Base-by-base conservation (phyloP, 169 alveolate species). In the Miamiensis avidus region DNA sequence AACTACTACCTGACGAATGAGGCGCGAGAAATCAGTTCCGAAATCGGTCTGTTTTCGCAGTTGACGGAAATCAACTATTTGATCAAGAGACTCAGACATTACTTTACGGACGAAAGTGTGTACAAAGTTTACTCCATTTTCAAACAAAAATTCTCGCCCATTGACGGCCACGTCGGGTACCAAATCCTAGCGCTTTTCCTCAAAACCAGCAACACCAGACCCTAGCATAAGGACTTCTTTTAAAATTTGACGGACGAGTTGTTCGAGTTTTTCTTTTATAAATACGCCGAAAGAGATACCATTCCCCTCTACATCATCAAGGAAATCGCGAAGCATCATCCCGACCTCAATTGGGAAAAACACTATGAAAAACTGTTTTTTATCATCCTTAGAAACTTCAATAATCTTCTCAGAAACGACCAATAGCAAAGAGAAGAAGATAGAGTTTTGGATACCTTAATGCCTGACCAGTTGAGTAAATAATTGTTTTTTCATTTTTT, bases 341-440 rank as follows among this genome's bases (percentile, higher is more conserved):
- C 31, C 64, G 31, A 28, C 64, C 75, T 79, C 1, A 79, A 79
- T 64, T 79, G 84, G 84, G 76, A 79, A 65, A 79, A 79, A 34
- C 65, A 79, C 65, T 79, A 79, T 65, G 76, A 79, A 11, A 74
- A 49, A 49, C 29, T 79, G 28, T 79, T 79, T 79, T 29, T 34
- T 6, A 29, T 72, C 64, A 79, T 79, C 25, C 64, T 79, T 34
- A 49, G 75, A 49, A 34, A 79, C 1, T 29, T 79, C 15, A 79
- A 79, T 64, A 79, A 79, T 20, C 64, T 79, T 33, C 31, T 79
- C 1, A 49, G 29, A 29, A 28, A 34, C 0, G 84, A 79, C 30
- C n/a, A n/a, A n/a, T 34, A 69, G 1, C 64, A 33, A 27, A 65
- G 31, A 20, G 33, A 69, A 28, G 84, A 79, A 64, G 84, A 49